A percentile compares a stretch with the other conserved stretches of the same genome.
phyloP scores from a whole-genome alignment of 768 basidiomycete species.

The Podaxis sp. region DNA sequence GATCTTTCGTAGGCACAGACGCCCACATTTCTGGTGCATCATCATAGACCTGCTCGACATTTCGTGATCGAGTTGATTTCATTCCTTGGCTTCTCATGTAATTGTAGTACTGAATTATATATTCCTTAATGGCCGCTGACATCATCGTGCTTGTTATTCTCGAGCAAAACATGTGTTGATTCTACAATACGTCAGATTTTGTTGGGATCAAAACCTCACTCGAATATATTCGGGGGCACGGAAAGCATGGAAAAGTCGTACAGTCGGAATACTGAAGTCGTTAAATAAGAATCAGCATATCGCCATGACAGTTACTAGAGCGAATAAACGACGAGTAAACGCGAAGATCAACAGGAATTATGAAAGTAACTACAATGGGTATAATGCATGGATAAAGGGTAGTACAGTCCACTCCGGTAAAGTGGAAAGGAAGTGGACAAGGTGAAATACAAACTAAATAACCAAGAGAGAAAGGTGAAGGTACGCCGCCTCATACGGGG shows the following conservation, averaged over 20 bases:
- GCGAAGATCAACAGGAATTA: background rate
- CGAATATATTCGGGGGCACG: background rate
- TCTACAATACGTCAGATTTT: too few species aligned
- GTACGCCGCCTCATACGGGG: background rate
- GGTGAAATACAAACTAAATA: background rate
- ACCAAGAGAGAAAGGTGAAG: background rate
- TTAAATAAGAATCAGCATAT: background rate
- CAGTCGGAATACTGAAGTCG: background rate
- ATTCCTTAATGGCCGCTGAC: too few species aligned
- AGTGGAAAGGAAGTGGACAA: background rate
- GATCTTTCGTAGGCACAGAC: too few species aligned
- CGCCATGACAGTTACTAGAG: background rate
- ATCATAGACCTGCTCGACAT: too few species aligned
- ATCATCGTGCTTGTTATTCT: too few species aligned
- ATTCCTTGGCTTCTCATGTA: too few species aligned
- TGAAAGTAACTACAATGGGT: background rate
- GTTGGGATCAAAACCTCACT: too few species aligned
- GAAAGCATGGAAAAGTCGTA: background rate
- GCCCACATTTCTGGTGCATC: too few species aligned
- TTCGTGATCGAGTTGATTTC: too few species aligned
- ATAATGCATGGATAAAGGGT: background rate
- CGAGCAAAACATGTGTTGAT: too few species aligned
- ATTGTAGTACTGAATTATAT: too few species aligned
- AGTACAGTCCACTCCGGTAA: background rate
- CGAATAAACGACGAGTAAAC: background rate